Evolutionary conservation across 352 stramenopile species (phyloP), one percentile per base, ranked within the genome.

Genomic region (Globisporangium echinulatum): DNA sequence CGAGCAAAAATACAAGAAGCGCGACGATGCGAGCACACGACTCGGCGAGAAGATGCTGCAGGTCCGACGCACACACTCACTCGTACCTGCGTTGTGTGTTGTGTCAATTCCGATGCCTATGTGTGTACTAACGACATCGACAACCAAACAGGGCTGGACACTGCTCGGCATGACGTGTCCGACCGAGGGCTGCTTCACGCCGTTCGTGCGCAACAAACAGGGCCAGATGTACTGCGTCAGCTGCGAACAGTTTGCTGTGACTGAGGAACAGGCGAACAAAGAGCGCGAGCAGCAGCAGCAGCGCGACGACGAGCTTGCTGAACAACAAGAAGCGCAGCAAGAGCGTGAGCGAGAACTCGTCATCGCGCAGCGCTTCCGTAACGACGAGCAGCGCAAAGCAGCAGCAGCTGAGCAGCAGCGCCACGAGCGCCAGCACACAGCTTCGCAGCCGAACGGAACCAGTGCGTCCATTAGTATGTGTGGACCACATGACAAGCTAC

Each of bases 1-100:
- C 39, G 56, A 76, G 58, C 58, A 53, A 52, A 81, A 77, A 62
- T 79, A 82, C 63, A 70, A 82, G 73, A 85, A 82, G 56, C 77
- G 79, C 36, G 82, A 93, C 64, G 79, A 90, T 56, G 79, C 84
- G 39, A 93, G 81, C 69, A 74, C 79, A 52, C 66, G 82, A 10
- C 69, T 93, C 55, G 82, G 78, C 61, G 77, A 93, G 67, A 91
- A 91, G 63, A 87, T 93, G 68, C 70, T 93, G 39, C 83, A 89
- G 71, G 79, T 90, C 17, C 9, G 58, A 8, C 37, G 11, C 15
- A 17, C 8, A 15, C 8, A 39, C 3, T 39, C 49, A 17, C 13
- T 33, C 25, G 25, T 33, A 33, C 25, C 25, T 33, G 25, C 25
- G 25, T 33, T 33, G 25, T 33, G 25, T 33, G 1, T 3, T 33